Conservation (phyloP, 352 stramenopile genomes). For the Phytophthora niederhauseri region DNA sequence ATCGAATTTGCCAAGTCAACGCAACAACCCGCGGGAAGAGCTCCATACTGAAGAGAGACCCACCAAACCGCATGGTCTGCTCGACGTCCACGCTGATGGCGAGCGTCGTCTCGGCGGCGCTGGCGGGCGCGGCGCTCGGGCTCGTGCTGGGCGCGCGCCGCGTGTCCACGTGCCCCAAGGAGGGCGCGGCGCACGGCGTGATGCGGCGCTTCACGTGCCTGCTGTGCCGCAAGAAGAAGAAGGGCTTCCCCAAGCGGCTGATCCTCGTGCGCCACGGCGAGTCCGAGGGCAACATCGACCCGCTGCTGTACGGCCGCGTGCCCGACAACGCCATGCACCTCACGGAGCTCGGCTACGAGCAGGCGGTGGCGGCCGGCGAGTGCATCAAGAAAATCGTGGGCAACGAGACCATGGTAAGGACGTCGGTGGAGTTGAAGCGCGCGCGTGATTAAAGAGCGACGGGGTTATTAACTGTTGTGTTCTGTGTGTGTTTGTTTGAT, state of each 20-base stretch:
- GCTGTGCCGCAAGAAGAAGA: slow-evolving; percentile 48
- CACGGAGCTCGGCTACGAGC: slow-evolving; percentile 77
- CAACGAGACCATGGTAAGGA: slow-evolving; percentile 66
- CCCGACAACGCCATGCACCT: slow-evolving; percentile 88
- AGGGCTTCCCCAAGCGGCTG: slow-evolving; percentile 67
- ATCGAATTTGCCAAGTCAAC: slow-evolving; percentile 30
- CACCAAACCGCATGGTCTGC: slow-evolving; percentile 45
- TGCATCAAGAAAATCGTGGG: slow-evolving; percentile 81
- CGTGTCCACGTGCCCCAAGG: slow-evolving; percentile 24
- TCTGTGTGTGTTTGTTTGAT: neutral
- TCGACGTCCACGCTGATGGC: slow-evolving; percentile 51
- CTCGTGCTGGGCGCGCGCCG: slow-evolving; percentile 29
- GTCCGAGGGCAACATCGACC: slow-evolving; percentile 88
- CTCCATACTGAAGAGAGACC: neutral
- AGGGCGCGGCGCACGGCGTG: slow-evolving; percentile 25
- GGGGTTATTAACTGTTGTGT: neutral
- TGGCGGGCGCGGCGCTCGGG: slow-evolving; percentile 49
- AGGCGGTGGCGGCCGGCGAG: slow-evolving; percentile 69
- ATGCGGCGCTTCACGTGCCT: slow-evolving; percentile 45
- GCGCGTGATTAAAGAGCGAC: no score
- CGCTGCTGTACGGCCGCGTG: slow-evolving; percentile 71
- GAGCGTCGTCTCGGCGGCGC: slow-evolving; percentile 49
- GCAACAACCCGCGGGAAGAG: slow-evolving; percentile 8
- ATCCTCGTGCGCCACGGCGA: slow-evolving; percentile 89
- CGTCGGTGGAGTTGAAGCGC: neutral